Evolutionary conservation across 257 asterid species (phyloP), one percentile per base, ranked within the genome.

Genomic region (Mentha longifolia): DNA sequence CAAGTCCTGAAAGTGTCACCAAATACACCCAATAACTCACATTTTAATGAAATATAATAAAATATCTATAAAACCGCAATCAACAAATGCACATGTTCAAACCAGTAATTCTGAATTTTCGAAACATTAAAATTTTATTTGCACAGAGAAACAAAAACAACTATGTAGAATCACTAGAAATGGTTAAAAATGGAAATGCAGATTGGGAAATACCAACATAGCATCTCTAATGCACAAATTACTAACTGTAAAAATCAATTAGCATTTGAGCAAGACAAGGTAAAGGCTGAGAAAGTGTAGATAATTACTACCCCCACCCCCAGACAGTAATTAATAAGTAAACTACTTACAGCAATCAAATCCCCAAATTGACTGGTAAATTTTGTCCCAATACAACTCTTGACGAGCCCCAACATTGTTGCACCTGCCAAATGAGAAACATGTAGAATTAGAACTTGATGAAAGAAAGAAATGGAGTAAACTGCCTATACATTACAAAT

Each of bases 381-480:
- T 71, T 94, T 94, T 73, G 99, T 95, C 54, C 97, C 97, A 47
- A 95, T 95, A 66, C 97, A 89, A 81, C 98, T 95, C 89, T 95
- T 92, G 67, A 95, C 91, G 66, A 95, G 88, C 65, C 98, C 87
- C 57, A 92, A 82, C 95, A 95, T 90, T 45, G 92, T 62, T 28
- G 82, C 83, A 74, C 93, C 99, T 95, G 92, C 78, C 75, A 86
- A 54, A 25, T 59, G 71, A 75, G 67, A 35, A 72, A 72, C 62
- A 73, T 6, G 5, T 5, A 50, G 63, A 56, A 19, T 76, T 49
- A 46, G 66, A 70, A 70, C 68, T 59, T 20, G 61, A 70, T 43
- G 58, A 65, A 37, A 63, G 16, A 69, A 63, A 70, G 28, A 69
- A 61, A 76, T 22, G 12, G 41, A 49, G 37, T 13, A 16, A 66